Evolutionary conservation across 2,329 filamentous ascomycete genomes (phyloP).

Genomic region (Colletotrichum melonis): DNA sequence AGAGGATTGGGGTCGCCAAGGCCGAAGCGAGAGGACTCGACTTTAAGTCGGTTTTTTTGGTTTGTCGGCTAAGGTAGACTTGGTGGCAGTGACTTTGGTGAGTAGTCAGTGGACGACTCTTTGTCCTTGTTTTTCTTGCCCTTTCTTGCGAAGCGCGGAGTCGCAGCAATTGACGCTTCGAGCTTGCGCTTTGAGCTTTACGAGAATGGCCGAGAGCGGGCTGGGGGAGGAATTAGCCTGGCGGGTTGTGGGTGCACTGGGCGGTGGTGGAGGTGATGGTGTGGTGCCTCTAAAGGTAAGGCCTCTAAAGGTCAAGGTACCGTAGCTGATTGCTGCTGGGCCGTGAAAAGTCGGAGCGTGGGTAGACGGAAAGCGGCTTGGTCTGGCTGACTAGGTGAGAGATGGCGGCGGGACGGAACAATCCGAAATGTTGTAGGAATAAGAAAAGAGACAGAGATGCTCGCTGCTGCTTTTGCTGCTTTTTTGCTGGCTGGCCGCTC

Average conservation of each 20-base stretch:
- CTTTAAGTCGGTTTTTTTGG: background rate
- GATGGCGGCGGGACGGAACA: constrained; percentile 16
- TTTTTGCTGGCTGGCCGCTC: background rate
- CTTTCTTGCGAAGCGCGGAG: background rate
- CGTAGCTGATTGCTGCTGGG: constrained; percentile 8
- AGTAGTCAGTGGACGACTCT: background rate
- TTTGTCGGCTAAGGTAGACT: constrained; percentile 1
- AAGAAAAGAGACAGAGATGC: background rate
- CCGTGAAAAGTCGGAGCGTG: constrained; percentile 25
- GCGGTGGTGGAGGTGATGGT: constrained; percentile 9
- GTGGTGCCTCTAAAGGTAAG: background rate
- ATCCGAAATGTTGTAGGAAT: background rate
- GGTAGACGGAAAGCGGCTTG: constrained; percentile 13
- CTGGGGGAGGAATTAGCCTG: constrained; percentile 28
- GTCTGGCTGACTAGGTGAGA: constrained; percentile 7
- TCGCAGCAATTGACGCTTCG: constrained; percentile 15
- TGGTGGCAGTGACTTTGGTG: background rate
- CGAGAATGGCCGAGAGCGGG: constrained; percentile 34
- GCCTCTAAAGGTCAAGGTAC: too few relatives aligned
- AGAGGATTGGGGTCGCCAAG: constrained; percentile 6
- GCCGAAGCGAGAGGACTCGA: constrained; percentile 10
- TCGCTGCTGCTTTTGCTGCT: background rate
- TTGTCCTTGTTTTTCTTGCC: constrained; percentile 21
- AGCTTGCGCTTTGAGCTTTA: constrained; percentile 34
- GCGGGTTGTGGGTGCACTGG: constrained; percentile 7